Base-by-base conservation (phyloP, 129 eudicot species). In the Lactuca sativa region DNA sequence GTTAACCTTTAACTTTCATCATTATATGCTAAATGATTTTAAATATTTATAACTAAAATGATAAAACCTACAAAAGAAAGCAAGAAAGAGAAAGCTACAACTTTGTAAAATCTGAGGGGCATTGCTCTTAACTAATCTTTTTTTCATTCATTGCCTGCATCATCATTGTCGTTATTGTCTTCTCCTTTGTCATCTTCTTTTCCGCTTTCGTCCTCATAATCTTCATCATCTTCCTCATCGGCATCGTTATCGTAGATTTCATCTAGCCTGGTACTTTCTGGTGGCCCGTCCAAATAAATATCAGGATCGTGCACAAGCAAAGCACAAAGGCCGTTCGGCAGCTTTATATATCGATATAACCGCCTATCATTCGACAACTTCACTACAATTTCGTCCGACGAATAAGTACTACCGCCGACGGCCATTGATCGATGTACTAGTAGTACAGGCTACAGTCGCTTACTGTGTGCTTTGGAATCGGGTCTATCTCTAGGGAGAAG, bases 271-370 rank as follows among this genome's bases (percentile, higher is more conserved):
- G 49, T 25, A 14, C 41, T 37, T 30, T 52, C 80, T 37, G 59
- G 69, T 7, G 59, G 59, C 0, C 78, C 83, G 49, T 66, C 80
- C 38, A 78, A 17, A 77, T 82, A 90, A 56, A 93, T 90, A 71
- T 90, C 89, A 4, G 99, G 99, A 77, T 93, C 97, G 69, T 93
- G 97, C 9, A 93, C 88, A 34, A 93, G 86, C 43, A 93, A 69
- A 47, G 97, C 99, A 61, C 87, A 90, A 44, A 93, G 89, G 53
- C 99, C 99, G 72, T 93, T 93, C 0, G 80, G 66, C 10, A 93
- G 89, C 64, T 82, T 83, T 69, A 93, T 69, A 70, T 83, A 87
- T 64, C 97, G 59, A 82, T 93, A 93, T 12, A 85, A 64, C n/a
- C 92, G 83, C 62, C 78, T 73, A 49, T 93, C 97, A 60, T 82